Evolutionary conservation across 2,329 filamentous ascomycete genomes (phyloP).

Genomic region (Alternaria angustiovoidea): DNA sequence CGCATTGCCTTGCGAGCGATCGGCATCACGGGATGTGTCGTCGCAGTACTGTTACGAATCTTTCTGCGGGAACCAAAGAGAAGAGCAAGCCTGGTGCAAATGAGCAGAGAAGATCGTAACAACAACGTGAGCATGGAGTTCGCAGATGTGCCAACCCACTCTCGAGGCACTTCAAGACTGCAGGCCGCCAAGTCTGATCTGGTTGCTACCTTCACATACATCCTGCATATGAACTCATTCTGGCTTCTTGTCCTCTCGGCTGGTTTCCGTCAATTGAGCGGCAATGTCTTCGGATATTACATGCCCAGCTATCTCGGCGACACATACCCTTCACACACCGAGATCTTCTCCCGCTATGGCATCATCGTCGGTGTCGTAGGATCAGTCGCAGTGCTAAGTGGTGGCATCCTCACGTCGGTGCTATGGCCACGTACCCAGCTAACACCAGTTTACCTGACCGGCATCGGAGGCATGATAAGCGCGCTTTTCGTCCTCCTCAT

Average conservation of each 20-base stretch:
- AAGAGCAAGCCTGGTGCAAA: neutral
- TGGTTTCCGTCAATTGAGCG: too few relatives aligned
- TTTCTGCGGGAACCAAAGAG: neutral
- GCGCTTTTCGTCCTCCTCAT: neutral
- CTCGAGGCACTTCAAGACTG: too few relatives aligned
- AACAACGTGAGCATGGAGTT: neutral
- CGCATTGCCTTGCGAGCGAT: neutral
- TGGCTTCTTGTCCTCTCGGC: too few relatives aligned
- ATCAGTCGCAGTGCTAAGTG: neutral
- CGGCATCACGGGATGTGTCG: neutral
- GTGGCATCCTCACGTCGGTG: neutral
- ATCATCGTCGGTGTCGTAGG: constrained; percentile 1
- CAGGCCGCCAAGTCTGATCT: too few relatives aligned
- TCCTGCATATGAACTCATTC: too few relatives aligned
- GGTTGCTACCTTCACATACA: too few relatives aligned
- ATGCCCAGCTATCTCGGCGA: too few relatives aligned
- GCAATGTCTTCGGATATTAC: too few relatives aligned
- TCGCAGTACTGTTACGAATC: neutral
- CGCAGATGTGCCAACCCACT: too few relatives aligned
- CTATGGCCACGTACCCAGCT: neutral
- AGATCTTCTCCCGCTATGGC: neutral
- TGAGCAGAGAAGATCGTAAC: neutral
- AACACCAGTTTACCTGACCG: neutral
- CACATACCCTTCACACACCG: neutral
- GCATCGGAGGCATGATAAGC: neutral